Evolutionary conservation across 2,329 filamentous ascomycete genomes (phyloP), one percentile per base, ranked within the genome.

Genomic region (Chaetomiaceae sp.): DNA sequence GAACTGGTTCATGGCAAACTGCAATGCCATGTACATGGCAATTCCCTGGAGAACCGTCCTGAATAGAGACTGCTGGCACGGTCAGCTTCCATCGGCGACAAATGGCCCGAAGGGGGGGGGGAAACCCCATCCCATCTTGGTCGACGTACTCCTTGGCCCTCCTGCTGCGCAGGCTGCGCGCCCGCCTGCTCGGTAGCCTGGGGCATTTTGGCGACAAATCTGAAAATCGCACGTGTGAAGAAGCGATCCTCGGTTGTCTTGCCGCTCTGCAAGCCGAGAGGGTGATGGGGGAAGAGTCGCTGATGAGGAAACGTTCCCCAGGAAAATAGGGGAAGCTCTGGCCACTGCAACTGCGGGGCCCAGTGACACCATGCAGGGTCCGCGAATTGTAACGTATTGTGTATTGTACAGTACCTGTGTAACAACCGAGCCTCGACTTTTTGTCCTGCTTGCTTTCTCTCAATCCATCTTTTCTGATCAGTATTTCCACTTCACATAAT

Each of bases 1-100:
- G 57, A 81, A 72, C 65, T 80, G 76, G 64, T 75, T 77, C 71
- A 84, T 74, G 52, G 78, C 64, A 53, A 80, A 69, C 65, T 86
- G 83, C 68, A 84, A 73, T 50, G 75, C 81, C 58, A 84, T 73
- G 67, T 81, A 85, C 64, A 83, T 71, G 54, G 75, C 72, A 27
- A 76, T 72, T 46, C 80, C 79, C 55, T 83, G 69, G 34, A 77
- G 63, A 29, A 83, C 69, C 59, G 77, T 79, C 55, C 65, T 71
- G 50, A 76, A 66, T 53, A 79, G 61, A 25, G 71, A 74, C 50
- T 66, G 51, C 63, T 64, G 36, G 2, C 12, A 40, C 9, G 4
- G 57, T 62, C 31, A 63, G 57, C 22, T 25, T 36, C 19, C 19
- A 20, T 7, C 17, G 19, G 38, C 22, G 15, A 31, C 15, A 11